phyloP scores from a whole-genome alignment of 1,139 yeast genomes.

The Blastobotrys elegans region DNA sequence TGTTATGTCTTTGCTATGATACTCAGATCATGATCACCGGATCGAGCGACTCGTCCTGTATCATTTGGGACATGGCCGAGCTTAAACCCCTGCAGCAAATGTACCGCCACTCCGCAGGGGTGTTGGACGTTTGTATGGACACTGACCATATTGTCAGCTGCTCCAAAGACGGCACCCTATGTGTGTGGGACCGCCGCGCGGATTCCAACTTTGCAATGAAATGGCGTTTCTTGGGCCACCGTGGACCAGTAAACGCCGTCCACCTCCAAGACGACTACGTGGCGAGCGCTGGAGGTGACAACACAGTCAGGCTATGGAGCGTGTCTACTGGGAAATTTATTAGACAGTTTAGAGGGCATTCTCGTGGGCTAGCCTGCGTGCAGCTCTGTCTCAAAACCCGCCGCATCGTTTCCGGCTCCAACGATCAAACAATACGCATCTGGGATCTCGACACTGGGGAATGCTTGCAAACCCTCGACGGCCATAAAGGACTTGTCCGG shows the following conservation, averaged over 20 bases:
- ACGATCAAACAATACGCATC: conserved; percentile 33
- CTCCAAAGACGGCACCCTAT: conserved; percentile 33
- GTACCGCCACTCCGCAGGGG: conserved; percentile 29
- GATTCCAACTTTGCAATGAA: conserved; percentile 12
- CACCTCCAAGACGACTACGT: conserved; percentile 26
- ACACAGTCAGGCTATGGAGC: conserved; percentile 32
- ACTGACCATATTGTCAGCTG: conserved; percentile 30
- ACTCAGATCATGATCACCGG: conserved; percentile 34
- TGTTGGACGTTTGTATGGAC: conserved; percentile 31
- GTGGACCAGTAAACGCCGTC: conserved; percentile 37
- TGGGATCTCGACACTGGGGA: conserved; percentile 33
- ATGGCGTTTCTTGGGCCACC: conserved; percentile 28
- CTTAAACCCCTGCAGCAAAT: conserved; percentile 27
- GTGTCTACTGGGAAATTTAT: conserved; percentile 25
- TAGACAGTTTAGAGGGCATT: conserved; percentile 31
- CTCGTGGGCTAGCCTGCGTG: conserved; percentile 37
- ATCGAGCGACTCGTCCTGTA: conserved; percentile 34
- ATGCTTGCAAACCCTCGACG: conserved; percentile 28
- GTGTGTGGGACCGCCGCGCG: conserved; percentile 29
- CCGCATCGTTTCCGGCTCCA: conserved; percentile 34
- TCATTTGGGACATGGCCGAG: conserved; percentile 31
- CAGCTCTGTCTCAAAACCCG: conserved; percentile 26
- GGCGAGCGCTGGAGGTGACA: conserved; percentile 38
- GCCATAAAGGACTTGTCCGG: conserved; percentile 33
- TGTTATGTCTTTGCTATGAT: conserved; percentile 34